Evolutionary conservation across 1,139 yeast genomes (phyloP).

Genomic region (Yamadazyma atmosphaerica): DNA sequence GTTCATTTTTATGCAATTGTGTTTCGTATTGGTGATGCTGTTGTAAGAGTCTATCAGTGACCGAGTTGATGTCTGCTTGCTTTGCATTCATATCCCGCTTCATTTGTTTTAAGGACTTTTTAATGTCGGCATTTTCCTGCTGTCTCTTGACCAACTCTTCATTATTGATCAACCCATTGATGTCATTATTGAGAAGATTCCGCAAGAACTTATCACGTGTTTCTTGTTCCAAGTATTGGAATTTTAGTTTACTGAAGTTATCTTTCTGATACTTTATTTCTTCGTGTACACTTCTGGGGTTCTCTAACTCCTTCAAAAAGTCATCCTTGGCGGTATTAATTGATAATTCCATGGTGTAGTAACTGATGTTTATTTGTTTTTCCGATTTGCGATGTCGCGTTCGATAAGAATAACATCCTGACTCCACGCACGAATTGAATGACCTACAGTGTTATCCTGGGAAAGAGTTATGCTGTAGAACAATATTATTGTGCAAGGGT

Average conservation of each 20-base stretch:
- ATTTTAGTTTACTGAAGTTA: slow-evolving; percentile 52
- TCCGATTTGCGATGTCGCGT: neutral
- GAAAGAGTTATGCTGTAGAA: too few species aligned
- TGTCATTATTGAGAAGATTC: slow-evolving; percentile 15
- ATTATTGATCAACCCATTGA: slow-evolving; percentile 17
- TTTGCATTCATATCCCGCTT: slow-evolving; percentile 20
- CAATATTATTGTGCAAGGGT: too few species aligned
- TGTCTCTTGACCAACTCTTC: slow-evolving; percentile 21
- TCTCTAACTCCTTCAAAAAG: neutral
- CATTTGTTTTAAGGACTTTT: slow-evolving; percentile 19
- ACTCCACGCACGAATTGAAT: too few species aligned
- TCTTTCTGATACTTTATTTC: slow-evolving; percentile 37
- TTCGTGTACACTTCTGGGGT: slow-evolving; percentile 28
- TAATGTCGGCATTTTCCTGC: slow-evolving; percentile 18
- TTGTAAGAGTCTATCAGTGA: slow-evolving; percentile 19
- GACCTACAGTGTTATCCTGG: too few species aligned
- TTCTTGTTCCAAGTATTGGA: slow-evolving; percentile 66
- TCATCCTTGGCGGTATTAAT: neutral
- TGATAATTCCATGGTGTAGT: slow-evolving; percentile 2
- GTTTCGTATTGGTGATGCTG: slow-evolving; percentile 17
- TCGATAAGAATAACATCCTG: too few species aligned
- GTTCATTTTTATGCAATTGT: slow-evolving; percentile 8
- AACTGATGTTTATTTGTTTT: neutral
- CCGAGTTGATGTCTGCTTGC: slow-evolving; percentile 20
- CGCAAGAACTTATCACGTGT: slow-evolving; percentile 62